phyloP scores from a whole-genome alignment of 805 yeast species.

The Candida succiphila region DNA sequence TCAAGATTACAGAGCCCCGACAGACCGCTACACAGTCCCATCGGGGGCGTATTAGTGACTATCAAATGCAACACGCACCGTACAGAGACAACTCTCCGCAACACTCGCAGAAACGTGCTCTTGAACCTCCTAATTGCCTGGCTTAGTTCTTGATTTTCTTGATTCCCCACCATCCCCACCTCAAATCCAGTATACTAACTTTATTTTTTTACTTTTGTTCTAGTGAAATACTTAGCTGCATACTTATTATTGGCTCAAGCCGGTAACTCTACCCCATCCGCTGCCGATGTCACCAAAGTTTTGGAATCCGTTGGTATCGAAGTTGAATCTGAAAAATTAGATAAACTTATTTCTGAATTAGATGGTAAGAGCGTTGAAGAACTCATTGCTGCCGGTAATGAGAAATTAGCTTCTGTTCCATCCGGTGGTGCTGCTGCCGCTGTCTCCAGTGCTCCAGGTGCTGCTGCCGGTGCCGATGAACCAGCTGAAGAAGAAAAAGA shows the following conservation, averaged over 20 bases:
- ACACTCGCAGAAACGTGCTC: too few species aligned
- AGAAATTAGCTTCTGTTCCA: slow-evolving; percentile 76
- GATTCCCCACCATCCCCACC: too few species aligned
- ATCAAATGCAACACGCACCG: too few species aligned
- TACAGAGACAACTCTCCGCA: too few species aligned
- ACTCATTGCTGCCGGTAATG: slow-evolving; percentile 71
- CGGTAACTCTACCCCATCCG: slow-evolving; percentile 77
- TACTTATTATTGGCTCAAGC: slow-evolving; percentile 83
- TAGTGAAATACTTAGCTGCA: slow-evolving; percentile 89
- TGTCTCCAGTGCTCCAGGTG: slow-evolving; percentile 44
- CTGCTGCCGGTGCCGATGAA: slow-evolving; percentile 44
- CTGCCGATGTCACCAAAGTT: slow-evolving; percentile 62
- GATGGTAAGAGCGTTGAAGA: slow-evolving; percentile 70
- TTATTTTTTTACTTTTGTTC: slow-evolving; percentile 4
- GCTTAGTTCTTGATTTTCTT: too few species aligned
- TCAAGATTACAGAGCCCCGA: too few species aligned
- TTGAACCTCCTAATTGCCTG: too few species aligned
- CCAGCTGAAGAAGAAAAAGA: slow-evolving; percentile 48
- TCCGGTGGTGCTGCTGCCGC: slow-evolving; percentile 73
- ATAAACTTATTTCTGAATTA: slow-evolving; percentile 61
- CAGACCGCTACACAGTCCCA: too few species aligned
- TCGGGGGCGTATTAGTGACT: too few species aligned
- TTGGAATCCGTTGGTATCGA: slow-evolving; percentile 73
- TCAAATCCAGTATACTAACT: too few species aligned
- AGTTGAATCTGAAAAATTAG: slow-evolving; percentile 68